Evolutionary conservation across 768 basidiomycete species (phyloP).

Genomic region (Boletus pseudopeckii): DNA sequence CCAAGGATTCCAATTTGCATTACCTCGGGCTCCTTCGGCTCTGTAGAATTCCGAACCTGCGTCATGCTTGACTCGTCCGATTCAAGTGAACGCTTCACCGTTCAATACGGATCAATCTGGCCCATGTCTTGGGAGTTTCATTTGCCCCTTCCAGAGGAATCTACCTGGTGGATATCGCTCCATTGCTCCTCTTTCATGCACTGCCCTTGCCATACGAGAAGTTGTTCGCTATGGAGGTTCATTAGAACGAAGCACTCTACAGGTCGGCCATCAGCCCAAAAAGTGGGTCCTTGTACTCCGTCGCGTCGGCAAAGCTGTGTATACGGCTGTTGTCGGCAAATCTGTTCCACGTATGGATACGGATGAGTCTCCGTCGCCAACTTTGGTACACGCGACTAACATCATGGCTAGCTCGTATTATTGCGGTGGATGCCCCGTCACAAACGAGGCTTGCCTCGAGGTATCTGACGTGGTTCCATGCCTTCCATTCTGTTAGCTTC

Average conservation of each 20-base stretch:
- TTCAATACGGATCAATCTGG: background rate
- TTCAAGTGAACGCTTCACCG: background rate
- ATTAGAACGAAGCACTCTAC: background rate
- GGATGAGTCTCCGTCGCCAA: constrained; percentile 2
- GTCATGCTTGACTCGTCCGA: constrained; percentile 2
- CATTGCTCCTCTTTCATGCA: constrained; percentile 9
- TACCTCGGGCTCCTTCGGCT: background rate
- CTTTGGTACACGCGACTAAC: constrained; percentile 12
- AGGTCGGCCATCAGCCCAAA: background rate
- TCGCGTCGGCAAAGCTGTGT: background rate
- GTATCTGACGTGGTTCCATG: constrained; percentile 21
- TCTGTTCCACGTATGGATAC: background rate
- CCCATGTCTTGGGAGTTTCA: background rate
- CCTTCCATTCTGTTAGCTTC: constrained; percentile 14
- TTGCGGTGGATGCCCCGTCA: constrained; percentile 6
- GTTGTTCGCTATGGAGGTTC: constrained; percentile 1
- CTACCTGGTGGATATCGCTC: constrained; percentile 4
- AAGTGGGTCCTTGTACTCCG: background rate
- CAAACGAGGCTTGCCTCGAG: constrained; percentile 31
- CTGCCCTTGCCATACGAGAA: constrained; percentile 2
- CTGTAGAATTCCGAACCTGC: background rate
- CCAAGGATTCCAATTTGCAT: background rate
- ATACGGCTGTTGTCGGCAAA: background rate
- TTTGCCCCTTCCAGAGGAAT: background rate
- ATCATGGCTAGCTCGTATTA: constrained; percentile 3